Evolutionary conservation across 768 basidiomycete species (phyloP), one percentile per base, ranked within the genome.

Genomic region (Thelephora ganbajun): DNA sequence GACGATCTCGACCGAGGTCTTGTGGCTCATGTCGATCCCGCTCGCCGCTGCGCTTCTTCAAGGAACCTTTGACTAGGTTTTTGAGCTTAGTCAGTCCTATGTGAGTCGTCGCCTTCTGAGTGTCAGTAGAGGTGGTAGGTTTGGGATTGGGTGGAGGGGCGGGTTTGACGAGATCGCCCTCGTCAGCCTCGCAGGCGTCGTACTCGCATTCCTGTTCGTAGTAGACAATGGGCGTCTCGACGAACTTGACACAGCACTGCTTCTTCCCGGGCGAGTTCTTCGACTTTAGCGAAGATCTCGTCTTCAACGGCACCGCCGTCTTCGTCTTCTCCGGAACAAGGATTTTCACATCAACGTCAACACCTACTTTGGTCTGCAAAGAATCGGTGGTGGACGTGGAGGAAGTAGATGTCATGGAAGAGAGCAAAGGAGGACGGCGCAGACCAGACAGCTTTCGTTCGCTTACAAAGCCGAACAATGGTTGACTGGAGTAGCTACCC

Each of bases 211-310:
- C 56, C 37, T 58, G 51, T 39, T 59, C 61, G 53, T 79, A 78
- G 56, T 80, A 72, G 7, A 82, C 67, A 2, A 71, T 80, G 13
- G 81, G 80, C 46, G 68, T 66, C 49, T 81, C 79, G 23, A 77
- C 77, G 51, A 84, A 85, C 53, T 80, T 85, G 44, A 85, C 83
- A 33, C 77, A 80, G 46, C 64, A 57, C 11, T 65, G 53, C n/a
- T 61, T 64, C 52, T 56, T 66, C 50, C 51, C 57, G 14, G 62
- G 53, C 11, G 50, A 44, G 20, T 53, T 54, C 35, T 49, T 53
- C 20, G 67, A 57, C 30, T 60, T 35, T 70, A 77, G 19, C 70
- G 70, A 49, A 59, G 67, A 52, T 68, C 70, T 47, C 69, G 74
- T 35, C 14, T 75, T 67, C 36, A 83, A 30, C 26, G 26, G 26